phyloP scores from a whole-genome alignment of 768 basidiomycete genomes.

The Asterophora lycoperdoides region DNA sequence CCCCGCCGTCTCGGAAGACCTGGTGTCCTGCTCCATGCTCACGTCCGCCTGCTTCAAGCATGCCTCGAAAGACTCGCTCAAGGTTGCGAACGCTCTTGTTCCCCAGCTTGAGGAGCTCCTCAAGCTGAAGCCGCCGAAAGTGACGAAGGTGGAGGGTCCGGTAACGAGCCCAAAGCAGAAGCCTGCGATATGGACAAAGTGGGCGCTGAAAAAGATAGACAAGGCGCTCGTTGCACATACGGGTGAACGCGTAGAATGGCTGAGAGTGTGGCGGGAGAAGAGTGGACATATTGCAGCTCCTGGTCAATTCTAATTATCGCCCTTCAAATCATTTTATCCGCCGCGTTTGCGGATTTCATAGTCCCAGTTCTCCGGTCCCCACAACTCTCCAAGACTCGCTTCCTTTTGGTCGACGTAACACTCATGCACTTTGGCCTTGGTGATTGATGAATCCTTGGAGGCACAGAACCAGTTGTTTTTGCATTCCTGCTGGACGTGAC shows the following conservation, averaged over 20 bases:
- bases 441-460: too few species aligned
- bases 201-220: constrained; percentile 28
- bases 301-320: not conserved
- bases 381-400: too few species aligned
- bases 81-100: constrained; percentile 40
- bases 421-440: too few species aligned
- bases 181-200: constrained; percentile 24
- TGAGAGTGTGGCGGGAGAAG: constrained; percentile 24
- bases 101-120: constrained; percentile 35
- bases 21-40: constrained; percentile 53
- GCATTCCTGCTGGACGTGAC: too few species aligned
- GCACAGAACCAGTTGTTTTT: too few species aligned
- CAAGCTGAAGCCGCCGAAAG: constrained; percentile 6
- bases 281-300: constrained; percentile 9
- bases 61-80: constrained; percentile 32
- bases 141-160: constrained; percentile 2
- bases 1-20: constrained; percentile 50
- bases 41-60: constrained; percentile 51
- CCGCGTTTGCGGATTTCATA: too few species aligned
- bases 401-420: too few species aligned
- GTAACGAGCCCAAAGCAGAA: constrained; percentile 15
- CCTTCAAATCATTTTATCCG: not conserved
- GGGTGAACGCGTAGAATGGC: constrained; percentile 29
- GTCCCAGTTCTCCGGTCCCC: too few species aligned
- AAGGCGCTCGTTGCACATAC: constrained; percentile 17